Evolutionary conservation across 352 stramenopile genomes (phyloP).

Genomic region (Stramenopiles sp.): DNA sequence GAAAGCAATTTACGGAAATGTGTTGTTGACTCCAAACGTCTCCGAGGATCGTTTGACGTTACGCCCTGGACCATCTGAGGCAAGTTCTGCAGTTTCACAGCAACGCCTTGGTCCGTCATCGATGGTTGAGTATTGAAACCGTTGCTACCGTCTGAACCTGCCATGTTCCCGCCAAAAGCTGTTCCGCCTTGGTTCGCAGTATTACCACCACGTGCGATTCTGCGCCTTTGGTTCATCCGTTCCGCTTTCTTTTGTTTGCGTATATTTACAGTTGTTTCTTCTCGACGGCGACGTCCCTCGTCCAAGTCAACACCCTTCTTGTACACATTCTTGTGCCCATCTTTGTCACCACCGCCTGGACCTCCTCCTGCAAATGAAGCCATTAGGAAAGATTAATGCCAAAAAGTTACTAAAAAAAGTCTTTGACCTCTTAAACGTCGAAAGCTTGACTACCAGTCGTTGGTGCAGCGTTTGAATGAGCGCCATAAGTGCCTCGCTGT

Average conservation of each 20-base stretch:
- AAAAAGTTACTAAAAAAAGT: background rate
- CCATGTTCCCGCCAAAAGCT: background rate
- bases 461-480: background rate
- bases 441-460: background rate
- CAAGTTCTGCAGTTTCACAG: slow-evolving; percentile 66
- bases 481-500: too few relatives aligned
- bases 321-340: slow-evolving; percentile 51
- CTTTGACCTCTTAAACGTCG: background rate
- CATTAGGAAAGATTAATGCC: too few relatives aligned
- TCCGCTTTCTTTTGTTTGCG: slow-evolving; percentile 58
- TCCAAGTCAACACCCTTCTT: slow-evolving; percentile 64
- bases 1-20: slow-evolving; percentile 95
- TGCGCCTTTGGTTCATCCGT: slow-evolving; percentile 51
- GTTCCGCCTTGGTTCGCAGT: background rate
- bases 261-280: slow-evolving; percentile 58
- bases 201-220: slow-evolving; percentile 38
- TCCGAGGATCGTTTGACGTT: slow-evolving; percentile 59
- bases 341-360: background rate
- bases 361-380: background rate
- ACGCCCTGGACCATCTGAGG: slow-evolving; percentile 78
- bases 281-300: slow-evolving; percentile 41
- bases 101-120: background rate
- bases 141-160: background rate
- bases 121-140: background rate
- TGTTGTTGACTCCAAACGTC: slow-evolving; percentile 85